Evolutionary conservation across 208 protist species (phyloP), one percentile per base, ranked within the genome.

Genomic region (Leishmania martiniquensis): DNA sequence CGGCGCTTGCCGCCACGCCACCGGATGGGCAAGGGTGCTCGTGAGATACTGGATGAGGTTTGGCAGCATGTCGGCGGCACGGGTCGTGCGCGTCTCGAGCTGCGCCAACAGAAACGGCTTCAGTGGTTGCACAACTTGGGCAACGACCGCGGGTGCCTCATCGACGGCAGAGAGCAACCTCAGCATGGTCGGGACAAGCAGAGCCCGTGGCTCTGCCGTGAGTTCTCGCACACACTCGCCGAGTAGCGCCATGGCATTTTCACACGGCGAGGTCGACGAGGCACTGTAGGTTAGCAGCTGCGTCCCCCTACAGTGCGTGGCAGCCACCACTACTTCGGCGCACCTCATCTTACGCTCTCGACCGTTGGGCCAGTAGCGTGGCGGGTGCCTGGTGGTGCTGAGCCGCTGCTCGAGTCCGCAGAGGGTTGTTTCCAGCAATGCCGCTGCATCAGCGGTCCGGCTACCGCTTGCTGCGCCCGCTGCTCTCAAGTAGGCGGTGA

Each of bases 81-180:
- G 67, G 37, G 73, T 25, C 25, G 73, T 47, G 54, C 68, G 59
- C 13, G 44, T 37, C 75, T 80, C 81, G 55, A 81, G 57, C 59
- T 81, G 63, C 10, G 70, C 25, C 10, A 72, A 44, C 63, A 85
- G 76, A 39, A 49, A 15, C 34, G 32, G 17, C 54, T 39, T 65
- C 69, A 87, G 63, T 9, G 63, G 39, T 15, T 73, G 47, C 39
- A 87, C 22, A 44, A n/a, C 25, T 1, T 67, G 15, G 5, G 39
- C 20, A 29, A 84, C 65, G 10, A 45, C 70, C 9, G 47, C 25
- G 20, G 57, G 51, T 4, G 73, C 73, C 51, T 39, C 70, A 15
- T 87, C 79, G 12, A 68, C 55, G 12, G 72, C 67, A 22, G 69
- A 62, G 32, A 87, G 62, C 0, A 83, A 73, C n/a, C 52, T 59